phyloP scores from a whole-genome alignment of 2,329 filamentous ascomycete genomes.

The Colletotrichum sp. region DNA sequence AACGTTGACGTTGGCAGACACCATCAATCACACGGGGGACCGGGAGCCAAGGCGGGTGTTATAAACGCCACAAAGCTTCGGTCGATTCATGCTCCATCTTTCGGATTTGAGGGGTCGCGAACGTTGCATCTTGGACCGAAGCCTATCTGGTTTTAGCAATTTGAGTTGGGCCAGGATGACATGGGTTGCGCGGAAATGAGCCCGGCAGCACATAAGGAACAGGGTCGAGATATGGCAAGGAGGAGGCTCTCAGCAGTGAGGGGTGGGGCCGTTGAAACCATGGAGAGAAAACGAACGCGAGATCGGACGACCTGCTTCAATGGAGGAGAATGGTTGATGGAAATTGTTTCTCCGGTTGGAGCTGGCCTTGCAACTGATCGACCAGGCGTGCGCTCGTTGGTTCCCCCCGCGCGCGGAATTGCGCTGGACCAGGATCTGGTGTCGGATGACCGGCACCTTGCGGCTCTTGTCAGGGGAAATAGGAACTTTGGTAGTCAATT shows the following conservation, averaged over 20 bases:
- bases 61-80: conserved; percentile 9
- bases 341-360: not conserved
- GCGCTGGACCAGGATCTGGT: not conserved
- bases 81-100: not conserved
- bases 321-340: not conserved
- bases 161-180: not conserved
- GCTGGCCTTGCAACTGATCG: not conserved
- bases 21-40: not conserved
- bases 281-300: not conserved
- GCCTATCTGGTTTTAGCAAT: not conserved
- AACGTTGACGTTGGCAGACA: not conserved
- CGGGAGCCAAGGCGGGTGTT: not conserved
- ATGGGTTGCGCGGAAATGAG: conserved; percentile 5
- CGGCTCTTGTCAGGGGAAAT: not conserved
- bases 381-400: not conserved
- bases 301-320: not conserved
- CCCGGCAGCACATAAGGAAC: not conserved
- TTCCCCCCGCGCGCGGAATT: not conserved
- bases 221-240: not conserved
- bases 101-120: not conserved
- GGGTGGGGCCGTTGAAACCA: not conserved
- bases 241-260: not conserved
- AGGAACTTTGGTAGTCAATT: not conserved
- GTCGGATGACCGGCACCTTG: not conserved
- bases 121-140: not conserved